These are phyloP conservation scores for Cutaneotrichosporon cavernicola DNA, from an alignment of 1,284 basidiomycete genomes.

Conservation along the genomic window DNA sequence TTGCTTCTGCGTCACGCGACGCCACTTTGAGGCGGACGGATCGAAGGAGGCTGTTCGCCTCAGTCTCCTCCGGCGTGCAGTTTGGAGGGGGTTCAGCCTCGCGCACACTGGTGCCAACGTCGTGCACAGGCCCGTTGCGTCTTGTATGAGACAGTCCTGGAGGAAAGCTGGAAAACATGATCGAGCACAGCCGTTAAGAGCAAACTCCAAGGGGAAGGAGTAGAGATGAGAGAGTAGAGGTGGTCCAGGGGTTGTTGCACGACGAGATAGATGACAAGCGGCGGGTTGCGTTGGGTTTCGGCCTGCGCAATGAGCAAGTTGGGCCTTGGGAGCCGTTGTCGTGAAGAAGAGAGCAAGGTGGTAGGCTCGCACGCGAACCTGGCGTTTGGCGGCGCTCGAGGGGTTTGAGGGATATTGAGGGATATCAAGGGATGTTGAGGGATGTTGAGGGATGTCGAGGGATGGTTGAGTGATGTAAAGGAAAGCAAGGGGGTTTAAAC, in stretches of 20 bases:
- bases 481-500: not conserved
- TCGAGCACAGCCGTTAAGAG: not conserved
- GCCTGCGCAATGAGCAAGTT: not conserved
- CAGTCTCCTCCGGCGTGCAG: not conserved
- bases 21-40: constrained; percentile 37
- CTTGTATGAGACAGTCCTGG: not conserved
- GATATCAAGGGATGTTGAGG: not conserved
- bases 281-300: not conserved
- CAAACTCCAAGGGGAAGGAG: not conserved
- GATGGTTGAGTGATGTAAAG: not conserved
- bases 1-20: constrained; percentile 40
- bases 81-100: constrained; percentile 9
- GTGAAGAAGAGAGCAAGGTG: no score
- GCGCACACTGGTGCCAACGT: not conserved
- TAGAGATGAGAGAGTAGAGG: not conserved
- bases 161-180: not conserved
- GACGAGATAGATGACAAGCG: not conserved
- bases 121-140: constrained; percentile 3
- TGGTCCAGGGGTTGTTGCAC: constrained; percentile 1
- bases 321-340: not conserved
- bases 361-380: not conserved
- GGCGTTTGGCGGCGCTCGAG: not conserved
- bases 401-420: not conserved
- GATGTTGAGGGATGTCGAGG: not conserved
- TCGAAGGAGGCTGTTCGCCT: constrained; percentile 24